Evolutionary conservation across 2,329 filamentous ascomycete species (phyloP).

Genomic region (Penicillium paneum): DNA sequence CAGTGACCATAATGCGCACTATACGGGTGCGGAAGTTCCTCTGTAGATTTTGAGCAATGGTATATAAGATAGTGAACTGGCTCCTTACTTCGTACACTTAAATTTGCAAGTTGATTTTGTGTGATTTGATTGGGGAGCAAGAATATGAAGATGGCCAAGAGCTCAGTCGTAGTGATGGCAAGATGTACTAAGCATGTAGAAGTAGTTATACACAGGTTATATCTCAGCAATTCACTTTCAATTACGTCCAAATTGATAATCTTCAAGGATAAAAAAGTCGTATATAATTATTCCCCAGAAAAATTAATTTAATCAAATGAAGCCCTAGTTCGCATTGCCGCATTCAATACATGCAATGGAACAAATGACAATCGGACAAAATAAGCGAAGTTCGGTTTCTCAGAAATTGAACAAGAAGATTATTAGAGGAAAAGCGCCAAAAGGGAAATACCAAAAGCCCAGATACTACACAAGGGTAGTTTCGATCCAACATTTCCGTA

Average conservation of each 20-base stretch:
- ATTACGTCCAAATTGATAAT: neutral
- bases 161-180: too few species aligned
- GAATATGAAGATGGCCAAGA: too few species aligned
- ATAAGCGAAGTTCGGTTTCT: neutral
- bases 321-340: neutral
- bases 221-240: neutral
- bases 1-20: too few species aligned
- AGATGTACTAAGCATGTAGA: too few species aligned
- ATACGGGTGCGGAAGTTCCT: too few species aligned
- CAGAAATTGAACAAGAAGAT: neutral
- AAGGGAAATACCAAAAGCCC: neutral
- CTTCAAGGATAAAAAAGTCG: neutral
- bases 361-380: neutral
- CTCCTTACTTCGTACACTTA: too few species aligned
- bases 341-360: neutral
- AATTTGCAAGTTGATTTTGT: too few species aligned
- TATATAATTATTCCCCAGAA: neutral
- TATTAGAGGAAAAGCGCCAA: neutral
- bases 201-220: too few species aligned
- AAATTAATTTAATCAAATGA: neutral
- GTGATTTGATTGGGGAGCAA: too few species aligned
- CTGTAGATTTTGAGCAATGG: too few species aligned
- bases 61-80: too few species aligned
- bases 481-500: neutral
- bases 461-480: neutral